Evolutionary conservation across 140 eudicot species (phyloP), one percentile per base, ranked within the genome.

Genomic region (Flaveria floridana): DNA sequence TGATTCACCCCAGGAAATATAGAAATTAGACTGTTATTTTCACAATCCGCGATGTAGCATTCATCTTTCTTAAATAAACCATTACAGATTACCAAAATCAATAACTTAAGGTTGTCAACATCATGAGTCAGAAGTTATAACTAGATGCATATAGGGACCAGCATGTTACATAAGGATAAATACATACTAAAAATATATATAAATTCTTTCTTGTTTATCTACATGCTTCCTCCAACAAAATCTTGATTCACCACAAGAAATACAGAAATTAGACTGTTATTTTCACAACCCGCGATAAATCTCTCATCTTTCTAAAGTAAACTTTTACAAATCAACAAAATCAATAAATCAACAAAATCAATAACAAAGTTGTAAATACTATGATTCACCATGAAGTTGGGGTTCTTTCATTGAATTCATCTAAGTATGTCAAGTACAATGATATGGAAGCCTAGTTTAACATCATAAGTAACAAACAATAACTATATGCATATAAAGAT

Each of bases 141-240:
- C 47, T 44, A 59, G 30, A 42, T 25, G 21, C 46, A 59, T 59
- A 41, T 21, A 61, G 51, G 37, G 6, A 50, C 1, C 56, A 50
- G 7, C 58, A n/a, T 52, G 58, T 16, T 34, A 34, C 41, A 34
- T 34, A 34, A 34, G 3, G 41, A 34, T 34, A 6, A 34, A 34
- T 34, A 5, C 41, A 34, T 34, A 34, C 41, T 34, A 4, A 34
- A 34, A 34, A 34, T 5, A 34, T 34, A 34, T 34, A 34, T 4
- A 34, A 34, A 34, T 4, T 87, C 57, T 52, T 65, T 76, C 61
- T 55, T 65, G 59, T 19, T 50, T 79, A 73, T 51, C 21, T 23
- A 53, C 16, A 48, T 16, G 74, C 53, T 82, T 78, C 84, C 56
- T 68, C 74, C 76, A 58, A 74, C 72, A 26, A 74, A 72, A 74